These are phyloP conservation scores for Pinus albicaulis DNA, from an alignment of 75 land plant species.

Conservation along the genomic window DNA sequence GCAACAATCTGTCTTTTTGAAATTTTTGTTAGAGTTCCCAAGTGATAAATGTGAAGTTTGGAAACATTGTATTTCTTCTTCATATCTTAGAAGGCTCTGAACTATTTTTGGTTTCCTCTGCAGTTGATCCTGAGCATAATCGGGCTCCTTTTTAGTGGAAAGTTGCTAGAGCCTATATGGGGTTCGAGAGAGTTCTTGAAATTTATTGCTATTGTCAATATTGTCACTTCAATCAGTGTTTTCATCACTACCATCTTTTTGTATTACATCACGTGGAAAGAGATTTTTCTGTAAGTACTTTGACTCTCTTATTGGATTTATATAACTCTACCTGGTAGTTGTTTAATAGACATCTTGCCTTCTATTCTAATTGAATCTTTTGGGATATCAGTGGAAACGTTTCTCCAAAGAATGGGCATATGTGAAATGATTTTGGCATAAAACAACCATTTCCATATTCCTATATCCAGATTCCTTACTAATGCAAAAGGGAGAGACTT, in stretches of 20 bases:
- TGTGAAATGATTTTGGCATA: too few species aligned
- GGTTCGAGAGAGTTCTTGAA: conserved; percentile 87
- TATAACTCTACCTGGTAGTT: too few species aligned
- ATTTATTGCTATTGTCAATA: conserved; percentile 81
- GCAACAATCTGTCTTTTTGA: background rate
- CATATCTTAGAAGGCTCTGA: background rate
- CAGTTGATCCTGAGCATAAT: conserved; percentile 67
- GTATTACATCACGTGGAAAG: too few species aligned
- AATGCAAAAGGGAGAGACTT: too few species aligned
- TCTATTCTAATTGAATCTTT: too few species aligned
- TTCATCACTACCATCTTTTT: conserved; percentile 37
- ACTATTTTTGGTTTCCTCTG: conserved; percentile 4
- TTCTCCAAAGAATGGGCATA: too few species aligned
- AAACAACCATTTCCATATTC: too few species aligned
- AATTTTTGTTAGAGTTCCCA: background rate
- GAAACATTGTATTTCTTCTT: background rate
- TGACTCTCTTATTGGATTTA: too few species aligned
- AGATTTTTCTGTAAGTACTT: too few species aligned
- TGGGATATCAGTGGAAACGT: too few species aligned
- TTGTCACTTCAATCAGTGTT: conserved; percentile 64
- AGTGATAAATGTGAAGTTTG: background rate
- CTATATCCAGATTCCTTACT: too few species aligned
- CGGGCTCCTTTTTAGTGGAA: conserved; percentile 83
- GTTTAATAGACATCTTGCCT: too few species aligned
- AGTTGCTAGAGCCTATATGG: conserved; percentile 91